Percentiles rank a stretch among this genome's conserved stretches.
These are phyloP conservation scores for Striga asiatica DNA, from an alignment of 257 asterid species.

Conservation along the genomic window DNA sequence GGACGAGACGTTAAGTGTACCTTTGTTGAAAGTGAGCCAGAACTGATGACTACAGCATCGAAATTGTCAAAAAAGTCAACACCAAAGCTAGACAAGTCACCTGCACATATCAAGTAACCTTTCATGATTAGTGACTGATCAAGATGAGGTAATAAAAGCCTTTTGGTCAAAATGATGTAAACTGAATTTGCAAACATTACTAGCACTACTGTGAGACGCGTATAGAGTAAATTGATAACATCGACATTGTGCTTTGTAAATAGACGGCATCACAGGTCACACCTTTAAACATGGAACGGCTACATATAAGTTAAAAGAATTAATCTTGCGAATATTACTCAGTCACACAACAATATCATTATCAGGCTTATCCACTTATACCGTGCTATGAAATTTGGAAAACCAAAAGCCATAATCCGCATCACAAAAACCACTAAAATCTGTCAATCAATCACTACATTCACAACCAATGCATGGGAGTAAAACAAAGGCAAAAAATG, in stretches of 20 bases:
- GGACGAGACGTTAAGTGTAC: slow-evolving; percentile 26
- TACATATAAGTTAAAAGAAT: background rate
- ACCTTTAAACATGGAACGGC: background rate
- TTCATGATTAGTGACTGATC: slow-evolving; percentile 7
- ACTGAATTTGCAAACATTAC: background rate
- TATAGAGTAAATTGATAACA: background rate
- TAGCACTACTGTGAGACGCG: background rate
- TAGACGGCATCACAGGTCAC: background rate
- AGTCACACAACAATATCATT: background rate
- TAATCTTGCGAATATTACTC: background rate
- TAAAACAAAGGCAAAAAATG: background rate
- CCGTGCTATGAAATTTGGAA: background rate
- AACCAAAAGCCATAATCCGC: slow-evolving; percentile 4
- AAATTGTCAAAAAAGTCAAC: slow-evolving; percentile 46
- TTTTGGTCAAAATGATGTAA: background rate
- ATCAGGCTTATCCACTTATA: background rate
- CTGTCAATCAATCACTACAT: no score
- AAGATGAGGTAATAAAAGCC: background rate
- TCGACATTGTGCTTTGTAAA: background rate
- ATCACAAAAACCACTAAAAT: no score
- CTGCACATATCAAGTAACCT: slow-evolving; percentile 18
- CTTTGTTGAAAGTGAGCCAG: slow-evolving; percentile 42
- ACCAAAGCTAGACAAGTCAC: slow-evolving; percentile 35
- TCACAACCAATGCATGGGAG: background rate
- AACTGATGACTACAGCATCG: slow-evolving; percentile 47